Evolutionary conservation across 441 rosid species (phyloP), one percentile per base, ranked within the genome.

Genomic region (Bruguiera hainesii): DNA sequence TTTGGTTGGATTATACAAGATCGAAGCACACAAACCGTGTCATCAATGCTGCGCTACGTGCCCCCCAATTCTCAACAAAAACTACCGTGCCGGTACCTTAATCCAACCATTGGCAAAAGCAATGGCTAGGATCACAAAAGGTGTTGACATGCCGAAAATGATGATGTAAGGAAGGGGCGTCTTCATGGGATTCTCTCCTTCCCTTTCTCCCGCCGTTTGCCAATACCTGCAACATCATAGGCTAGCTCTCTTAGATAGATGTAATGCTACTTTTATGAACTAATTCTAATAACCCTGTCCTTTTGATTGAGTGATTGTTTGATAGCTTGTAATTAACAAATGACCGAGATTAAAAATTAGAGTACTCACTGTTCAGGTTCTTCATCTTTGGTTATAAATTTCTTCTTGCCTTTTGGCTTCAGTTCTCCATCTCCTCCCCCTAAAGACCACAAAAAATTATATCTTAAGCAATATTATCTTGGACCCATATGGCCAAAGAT

Each of bases 41-140:
- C 53, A 28, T 29, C n/a, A 7, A 53, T 29, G 63, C 63, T 48
- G 28, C 39, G 35, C 56, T 11, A 56, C 15, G 5, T 42, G 66
- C 61, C 64, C 64, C 19, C 53, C 61, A 57, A 19, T 31, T 49
- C 58, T 19, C 30, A 20, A 6, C 29, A 16, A 63, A 62, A 42
- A 39, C 82, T 81, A 84, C 48, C 89, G 78, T 75, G 79, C 76
- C n/a, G 96, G 96, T 29, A 81, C 91, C 87, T 93, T 93, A 73
- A 93, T 85, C 98, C 97, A 93, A 52, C 98, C 97, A 79, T 89
- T 89, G n/a, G 87, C 91, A 39, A 93, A 93, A 76, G 87, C 98
- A 77, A 91, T 79, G 83, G 96, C 96, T 76, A 90, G 82, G 81
- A 89, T 93, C 56, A 88, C 87, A 68, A 93, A 93, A 26, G 97